Evolutionary conservation across 495 filamentous ascomycete genomes (phyloP), one percentile per base, ranked within the genome.

Genomic region (Thozetella sp.): DNA sequence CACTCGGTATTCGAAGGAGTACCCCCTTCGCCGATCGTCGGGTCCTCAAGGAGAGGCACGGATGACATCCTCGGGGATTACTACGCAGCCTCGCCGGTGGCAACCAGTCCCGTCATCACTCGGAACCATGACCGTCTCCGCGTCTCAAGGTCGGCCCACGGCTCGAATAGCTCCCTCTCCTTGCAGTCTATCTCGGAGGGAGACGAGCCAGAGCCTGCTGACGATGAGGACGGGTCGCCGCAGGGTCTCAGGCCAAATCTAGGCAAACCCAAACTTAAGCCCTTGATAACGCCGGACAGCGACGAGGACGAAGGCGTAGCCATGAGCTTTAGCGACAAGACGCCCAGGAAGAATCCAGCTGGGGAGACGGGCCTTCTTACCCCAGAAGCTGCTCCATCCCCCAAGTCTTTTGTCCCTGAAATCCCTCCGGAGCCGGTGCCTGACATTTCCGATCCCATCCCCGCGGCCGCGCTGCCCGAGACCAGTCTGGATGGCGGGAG

Each of bases 21-120:
- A 1, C 70, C 74, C 2, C 64, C 65, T 1, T 73, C 75, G 23
- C 72, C 80, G 0, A 58, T 79, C 22, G 30, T 77, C 24, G 59
- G 52, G 12, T 43, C 63, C 2, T 48, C 57, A 6, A 62, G 68
- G 13, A 59, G 61, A 25, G 65, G 61, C 13, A 61, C 63, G n/a
- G 59, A 68, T n/a, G 68, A 71, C 25, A 57, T 67, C 51, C 60
- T 61, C 0, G 64, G 64, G 9, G 65, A 69, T 37, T 50, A 54
- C 15, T 37, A 56, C 6, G 27, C 63, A 23, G 11, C 58, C 11
- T 50, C 61, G 20, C 58, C 63, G 1, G 30, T 63, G 12, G 30
- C 53, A 4, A 19, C 64, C 11, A 59, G 56, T 25, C 63, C 43
- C 25, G 27, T 63, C 12, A 37, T 48, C 40, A 37, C 37, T 10